phyloP scores from a whole-genome alignment of 1,284 basidiomycete genomes.

The Cryptococcus sp. region DNA sequence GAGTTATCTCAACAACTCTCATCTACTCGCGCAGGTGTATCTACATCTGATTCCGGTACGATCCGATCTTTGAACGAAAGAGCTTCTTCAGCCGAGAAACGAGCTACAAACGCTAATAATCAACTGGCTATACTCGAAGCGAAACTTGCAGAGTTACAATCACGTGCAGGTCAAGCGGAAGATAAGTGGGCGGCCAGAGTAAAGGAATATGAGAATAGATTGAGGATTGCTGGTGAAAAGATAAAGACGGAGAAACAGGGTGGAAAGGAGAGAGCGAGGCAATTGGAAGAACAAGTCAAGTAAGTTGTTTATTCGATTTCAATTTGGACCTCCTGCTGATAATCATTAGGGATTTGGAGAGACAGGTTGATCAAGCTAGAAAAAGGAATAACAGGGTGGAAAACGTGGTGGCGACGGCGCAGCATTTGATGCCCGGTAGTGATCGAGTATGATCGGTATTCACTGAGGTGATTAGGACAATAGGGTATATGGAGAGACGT shows the following conservation, averaged over 20 bases:
- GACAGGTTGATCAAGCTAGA: conserved; percentile 34
- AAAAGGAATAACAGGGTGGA: conserved; percentile 36
- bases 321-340: neutral
- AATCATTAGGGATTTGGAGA: conserved; percentile 36
- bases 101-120: conserved; percentile 72
- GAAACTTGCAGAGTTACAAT: conserved; percentile 66
- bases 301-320: conserved; percentile 19
- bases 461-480: too few species aligned
- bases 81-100: conserved; percentile 73
- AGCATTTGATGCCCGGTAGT: conserved; percentile 17
- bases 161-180: conserved; percentile 66
- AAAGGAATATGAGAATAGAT: conserved; percentile 78
- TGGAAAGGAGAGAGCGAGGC: conserved; percentile 68
- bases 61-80: conserved; percentile 65
- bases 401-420: conserved; percentile 36
- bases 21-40: conserved; percentile 60
- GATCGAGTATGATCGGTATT: too few species aligned
- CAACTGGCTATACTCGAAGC: conserved; percentile 78
- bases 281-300: conserved; percentile 48
- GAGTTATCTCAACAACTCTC: conserved; percentile 73
- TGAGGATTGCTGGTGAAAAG: conserved; percentile 84
- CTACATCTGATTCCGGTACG: conserved; percentile 45
- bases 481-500: too few species aligned
- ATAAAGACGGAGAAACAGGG: conserved; percentile 93
- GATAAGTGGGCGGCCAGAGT: conserved; percentile 88